These are phyloP conservation scores for Lasiosphaeriaceae sp. DNA, from an alignment of 495 filamentous ascomycete genomes.

Conservation along the genomic window DNA sequence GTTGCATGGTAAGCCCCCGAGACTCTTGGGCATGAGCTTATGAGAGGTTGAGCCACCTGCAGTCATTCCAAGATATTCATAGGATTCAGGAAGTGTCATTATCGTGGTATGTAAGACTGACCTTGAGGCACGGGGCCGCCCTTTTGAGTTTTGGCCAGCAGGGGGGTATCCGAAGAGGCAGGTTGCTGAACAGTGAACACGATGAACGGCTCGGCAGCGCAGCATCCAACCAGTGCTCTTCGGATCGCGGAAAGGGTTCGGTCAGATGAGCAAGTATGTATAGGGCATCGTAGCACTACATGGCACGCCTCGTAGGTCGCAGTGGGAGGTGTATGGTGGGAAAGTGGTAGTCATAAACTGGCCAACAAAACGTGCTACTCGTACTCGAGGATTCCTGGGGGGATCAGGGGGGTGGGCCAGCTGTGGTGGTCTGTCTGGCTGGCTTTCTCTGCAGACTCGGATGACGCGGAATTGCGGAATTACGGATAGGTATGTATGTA, in stretches of 20 bases:
- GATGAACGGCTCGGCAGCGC: not conserved
- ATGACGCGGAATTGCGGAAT: no score
- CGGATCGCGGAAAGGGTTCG: not conserved
- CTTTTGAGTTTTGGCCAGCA: not conserved
- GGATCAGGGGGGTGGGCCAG: no score
- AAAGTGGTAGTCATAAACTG: not conserved
- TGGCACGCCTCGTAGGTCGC: not conserved
- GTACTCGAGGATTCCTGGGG: no score
- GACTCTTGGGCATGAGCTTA: not conserved
- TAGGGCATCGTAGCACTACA: not conserved
- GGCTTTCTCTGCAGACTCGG: no score
- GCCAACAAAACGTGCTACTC: no score
- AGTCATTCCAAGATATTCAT: not conserved
- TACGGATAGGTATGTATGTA: no score
- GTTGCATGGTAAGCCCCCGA: no score
- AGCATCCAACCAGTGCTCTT: not conserved
- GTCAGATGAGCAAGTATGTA: not conserved
- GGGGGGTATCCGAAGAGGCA: not conserved
- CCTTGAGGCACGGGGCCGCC: not conserved
- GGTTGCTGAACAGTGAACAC: not conserved
- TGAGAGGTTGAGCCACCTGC: not conserved
- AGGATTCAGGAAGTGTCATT: not conserved
- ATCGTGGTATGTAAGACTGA: not conserved
- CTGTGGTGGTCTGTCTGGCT: no score
- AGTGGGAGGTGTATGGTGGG: not conserved